These are phyloP conservation scores for Salix arbutifolia DNA, from an alignment of 345 rosid genomes.

Conservation along the genomic window DNA sequence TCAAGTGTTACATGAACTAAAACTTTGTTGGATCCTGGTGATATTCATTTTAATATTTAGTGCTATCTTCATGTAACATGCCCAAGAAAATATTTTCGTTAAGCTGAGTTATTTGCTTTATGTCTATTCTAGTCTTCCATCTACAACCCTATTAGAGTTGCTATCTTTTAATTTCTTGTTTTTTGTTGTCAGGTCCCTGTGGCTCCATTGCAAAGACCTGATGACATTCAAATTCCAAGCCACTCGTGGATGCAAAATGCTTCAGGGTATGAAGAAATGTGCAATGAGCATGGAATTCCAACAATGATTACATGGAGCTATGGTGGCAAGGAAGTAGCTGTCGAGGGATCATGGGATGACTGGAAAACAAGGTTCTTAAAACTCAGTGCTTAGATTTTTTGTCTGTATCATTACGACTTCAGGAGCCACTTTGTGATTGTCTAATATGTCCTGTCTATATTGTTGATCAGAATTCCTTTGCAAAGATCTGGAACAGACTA, in stretches of 20 bases:
- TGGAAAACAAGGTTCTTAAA: constrained; percentile 65
- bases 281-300: constrained; percentile 72
- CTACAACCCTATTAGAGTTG: not conserved
- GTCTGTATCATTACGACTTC: not conserved
- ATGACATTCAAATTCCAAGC: constrained; percentile 70
- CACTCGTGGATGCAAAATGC: constrained; percentile 54
- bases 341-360: constrained; percentile 97
- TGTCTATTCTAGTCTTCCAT: not conserved
- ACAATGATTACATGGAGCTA: constrained; percentile 91
- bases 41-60: not conserved
- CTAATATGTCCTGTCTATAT: constrained; percentile 10
- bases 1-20: not conserved
- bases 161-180: not conserved
- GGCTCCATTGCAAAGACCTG: constrained; percentile 84
- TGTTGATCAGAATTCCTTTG: constrained; percentile 66
- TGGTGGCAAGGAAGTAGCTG: constrained; percentile 78
- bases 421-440: not conserved
- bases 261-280: constrained; percentile 51
- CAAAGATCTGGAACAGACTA: constrained; percentile 95
- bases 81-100: not conserved
- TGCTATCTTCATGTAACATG: not conserved
- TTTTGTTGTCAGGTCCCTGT: constrained; percentile 59
- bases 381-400: not conserved
- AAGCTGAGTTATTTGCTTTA: not conserved
- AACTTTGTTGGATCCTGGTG: not conserved